Evolutionary conservation across 176 grass and related monocot genomes (phyloP), one percentile per base, ranked within the genome.

Genomic region (Triticum timopheevii): DNA sequence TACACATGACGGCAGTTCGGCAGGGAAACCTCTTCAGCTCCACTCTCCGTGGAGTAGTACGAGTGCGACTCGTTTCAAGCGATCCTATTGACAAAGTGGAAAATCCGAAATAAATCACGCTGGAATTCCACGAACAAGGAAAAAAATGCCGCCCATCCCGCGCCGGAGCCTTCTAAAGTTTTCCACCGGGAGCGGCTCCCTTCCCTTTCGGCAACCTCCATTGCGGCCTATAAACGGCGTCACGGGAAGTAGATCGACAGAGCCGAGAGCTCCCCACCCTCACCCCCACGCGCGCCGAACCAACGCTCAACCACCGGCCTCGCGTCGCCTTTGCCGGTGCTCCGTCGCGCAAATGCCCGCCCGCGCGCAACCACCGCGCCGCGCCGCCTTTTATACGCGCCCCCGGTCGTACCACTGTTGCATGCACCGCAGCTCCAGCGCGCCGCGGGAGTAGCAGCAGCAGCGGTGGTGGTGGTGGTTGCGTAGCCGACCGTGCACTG

Each of bases 141-240:
- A 17, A 16, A 25, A 24, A 8, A 0, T 4, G 42, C 8, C 73
- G 7, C 40, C 40, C 71, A 38, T 73, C 40, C 22, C 69, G n/a
- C 3, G 8, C 12, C 11, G 23, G 40, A 30, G 73, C 23, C 31
- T 49, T 49, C 45, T 24, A 24, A 82, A 52, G 44, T 28, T 35
- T 35, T 64, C 15, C 22, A 25, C 38, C 36, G 8, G 25, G 63
- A 79, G 24, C 50, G 27, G 63, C 85, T 76, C 38, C 67, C 68
- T 88, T 64, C 38, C 76, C 68, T 90, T 85, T 87, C 52, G 73
- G 80, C 74, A 86, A 90, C 90, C 78, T 88, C 52, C 83, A 86
- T 45, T 63, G 88, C 90, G 68, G 85, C 72, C 68, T 95, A 87
- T 95, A 86, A 95, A 92, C 69, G 40, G 45, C 49, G 58, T 95